Evolutionary conservation across 75 land plant species (phyloP).

Genomic region (Adiantum capillusveneris): DNA sequence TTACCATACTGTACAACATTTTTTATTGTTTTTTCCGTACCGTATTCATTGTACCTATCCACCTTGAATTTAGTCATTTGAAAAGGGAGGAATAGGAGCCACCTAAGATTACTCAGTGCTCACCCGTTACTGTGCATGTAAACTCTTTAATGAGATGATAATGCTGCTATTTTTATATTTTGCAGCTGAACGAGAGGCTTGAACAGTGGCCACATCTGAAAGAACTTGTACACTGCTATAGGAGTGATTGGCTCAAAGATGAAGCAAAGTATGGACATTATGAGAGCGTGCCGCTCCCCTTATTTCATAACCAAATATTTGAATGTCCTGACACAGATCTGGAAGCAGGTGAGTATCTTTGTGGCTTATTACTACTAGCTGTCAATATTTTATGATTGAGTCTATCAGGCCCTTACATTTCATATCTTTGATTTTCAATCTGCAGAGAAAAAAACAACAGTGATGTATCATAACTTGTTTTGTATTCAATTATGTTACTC

Average conservation of each 20-base stretch:
- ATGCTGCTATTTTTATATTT: background rate
- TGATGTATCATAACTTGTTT: background rate
- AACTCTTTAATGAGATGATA: background rate
- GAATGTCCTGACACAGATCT: slow-evolving; percentile 96
- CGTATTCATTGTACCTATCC: too few species aligned
- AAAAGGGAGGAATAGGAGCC: background rate
- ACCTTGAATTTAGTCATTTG: too few species aligned
- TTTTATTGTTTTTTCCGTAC: background rate
- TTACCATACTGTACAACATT: background rate
- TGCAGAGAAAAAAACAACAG: background rate
- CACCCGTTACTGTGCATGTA: background rate
- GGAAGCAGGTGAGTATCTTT: slow-evolving; percentile 61
- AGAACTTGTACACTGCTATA: slow-evolving; percentile 80
- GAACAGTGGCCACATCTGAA: slow-evolving; percentile 95
- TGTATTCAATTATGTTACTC: background rate
- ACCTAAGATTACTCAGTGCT: background rate
- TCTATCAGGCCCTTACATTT: background rate
- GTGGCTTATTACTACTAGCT: too few species aligned
- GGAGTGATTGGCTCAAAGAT: slow-evolving; percentile 87
- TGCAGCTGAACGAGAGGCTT: slow-evolving; percentile 66
- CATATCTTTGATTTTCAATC: background rate
- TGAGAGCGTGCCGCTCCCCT: slow-evolving; percentile 38
- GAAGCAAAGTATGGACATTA: slow-evolving; percentile 90
- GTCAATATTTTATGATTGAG: too few species aligned
- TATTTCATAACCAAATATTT: slow-evolving; percentile 71